Percentiles rank a stretch among this genome's conserved stretches.
phyloP scores from a whole-genome alignment of 345 rosid species.

The Camelina sativa region DNA sequence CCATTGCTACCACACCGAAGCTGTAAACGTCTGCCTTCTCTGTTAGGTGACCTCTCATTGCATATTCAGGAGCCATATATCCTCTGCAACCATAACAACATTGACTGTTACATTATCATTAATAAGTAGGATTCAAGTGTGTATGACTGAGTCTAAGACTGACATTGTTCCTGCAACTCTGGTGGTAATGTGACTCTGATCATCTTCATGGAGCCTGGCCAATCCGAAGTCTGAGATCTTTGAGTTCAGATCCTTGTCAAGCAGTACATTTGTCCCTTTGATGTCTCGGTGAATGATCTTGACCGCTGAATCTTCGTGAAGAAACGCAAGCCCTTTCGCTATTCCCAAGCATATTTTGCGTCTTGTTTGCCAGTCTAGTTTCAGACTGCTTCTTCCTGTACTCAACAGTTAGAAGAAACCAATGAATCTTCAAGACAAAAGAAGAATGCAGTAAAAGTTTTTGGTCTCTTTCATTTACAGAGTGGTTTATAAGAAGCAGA shows the following conservation, averaged over 20 bases:
- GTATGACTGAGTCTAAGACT: conserved; percentile 13
- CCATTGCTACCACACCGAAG: too few relatives aligned
- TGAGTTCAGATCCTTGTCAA: conserved; percentile 54
- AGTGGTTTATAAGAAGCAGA: neutral
- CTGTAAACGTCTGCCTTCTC: too few relatives aligned
- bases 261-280: conserved; percentile 56
- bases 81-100: too few relatives aligned
- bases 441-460: neutral
- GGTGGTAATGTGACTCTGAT: conserved; percentile 55
- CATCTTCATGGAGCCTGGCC: conserved; percentile 60
- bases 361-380: conserved; percentile 44
- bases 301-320: conserved; percentile 43
- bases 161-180: conserved; percentile 65
- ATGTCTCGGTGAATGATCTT: conserved; percentile 65
- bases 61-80: too few relatives aligned
- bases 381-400: conserved; percentile 34
- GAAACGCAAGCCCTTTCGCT: conserved; percentile 42
- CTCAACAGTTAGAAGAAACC: conserved; percentile 2
- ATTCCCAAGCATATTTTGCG: conserved; percentile 42
- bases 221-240: conserved; percentile 66
- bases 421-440: neutral
- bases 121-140: neutral
- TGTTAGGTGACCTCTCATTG: too few relatives aligned
- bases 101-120: neutral
- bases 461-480: neutral